Percentiles rank a stretch among this genome's conserved stretches.
These are phyloP conservation scores for Neurospora sp. DNA, from an alignment of 495 filamentous ascomycete species.

Conservation along the genomic window DNA sequence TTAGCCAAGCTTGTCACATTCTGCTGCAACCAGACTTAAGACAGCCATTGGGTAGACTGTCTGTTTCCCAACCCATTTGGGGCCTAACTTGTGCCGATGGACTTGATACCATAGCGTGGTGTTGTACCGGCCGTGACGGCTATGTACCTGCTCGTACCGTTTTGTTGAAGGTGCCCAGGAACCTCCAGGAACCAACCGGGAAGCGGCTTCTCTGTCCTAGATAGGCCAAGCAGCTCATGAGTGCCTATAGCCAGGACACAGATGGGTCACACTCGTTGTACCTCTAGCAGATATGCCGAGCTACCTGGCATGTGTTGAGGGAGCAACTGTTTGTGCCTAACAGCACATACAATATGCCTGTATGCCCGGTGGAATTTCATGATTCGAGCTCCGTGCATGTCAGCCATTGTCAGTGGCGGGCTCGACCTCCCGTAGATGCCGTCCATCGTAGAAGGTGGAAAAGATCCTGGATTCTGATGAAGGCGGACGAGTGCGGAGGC, in stretches of 20 bases:
- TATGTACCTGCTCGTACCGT: constrained; percentile 17
- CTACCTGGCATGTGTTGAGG: not conserved
- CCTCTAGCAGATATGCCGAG: not conserved
- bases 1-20: not conserved
- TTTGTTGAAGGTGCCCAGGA: constrained; percentile 3
- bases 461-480: not conserved
- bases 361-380: not conserved
- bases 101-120: not conserved
- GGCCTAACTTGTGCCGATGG: not conserved
- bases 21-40: not conserved
- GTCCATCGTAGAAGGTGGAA: not conserved
- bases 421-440: not conserved
- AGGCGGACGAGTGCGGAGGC: not conserved
- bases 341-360: not conserved
- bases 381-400: not conserved
- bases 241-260: not conserved
- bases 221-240: not conserved
- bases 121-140: constrained; percentile 9
- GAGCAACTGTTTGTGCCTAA: not conserved
- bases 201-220: not conserved
- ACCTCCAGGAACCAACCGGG: not conserved
- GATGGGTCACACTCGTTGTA: not conserved
- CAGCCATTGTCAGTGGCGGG: not conserved
- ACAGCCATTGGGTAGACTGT: not conserved
- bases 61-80: not conserved